Evolutionary conservation across 2,329 filamentous ascomycete genomes (phyloP), one percentile per base, ranked within the genome.

Genomic region (Malbranchea cinnamomea): DNA sequence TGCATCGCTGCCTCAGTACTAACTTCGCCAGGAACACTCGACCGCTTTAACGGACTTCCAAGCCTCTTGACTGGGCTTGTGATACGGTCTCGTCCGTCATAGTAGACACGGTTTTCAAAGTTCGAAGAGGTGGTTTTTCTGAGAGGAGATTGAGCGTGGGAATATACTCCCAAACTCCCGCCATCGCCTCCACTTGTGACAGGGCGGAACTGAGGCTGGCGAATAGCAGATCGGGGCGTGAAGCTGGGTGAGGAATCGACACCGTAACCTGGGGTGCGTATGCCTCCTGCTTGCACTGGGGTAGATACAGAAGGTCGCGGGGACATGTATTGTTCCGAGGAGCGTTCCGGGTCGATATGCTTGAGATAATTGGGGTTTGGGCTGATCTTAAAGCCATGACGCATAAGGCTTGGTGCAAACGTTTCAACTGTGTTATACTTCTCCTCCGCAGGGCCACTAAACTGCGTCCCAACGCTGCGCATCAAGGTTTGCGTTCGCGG

Each of bases 401-500:
- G 60, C 28, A 73, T 56, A 5, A 68, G 66, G 1, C 65, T 67
- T 1, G 72, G 71, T 2, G 68, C 72, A 46, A 73, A 76, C 10
- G 66, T 65, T 23, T 75, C 68, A 12, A 79, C 67, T 37, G 67
- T 67, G 45, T 63, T 60, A 36, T 53, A 49, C 18, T 61, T 55
- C 11, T 57, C 50, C 23, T 61, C 56, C 41, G 46, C 51, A 38
- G 44, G 51, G 38, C 56, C 50, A 1, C 71, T 72, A 35, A 78
- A 76, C 52, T 95, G 87, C 1, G 79, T 89, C 4, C 73, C 79
- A 1, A 87, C 83, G 45, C 78, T 71, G 40, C 75, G 63, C 40
- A 91, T 80, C 4, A 79, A 63, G 5, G 78, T 80, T 43, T 91
- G 80, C n/a, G 92, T 70, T 7, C 76, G 69, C 2, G 89, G 89